Conservation (phyloP, 1,139 yeast genomes). For the Zhuliangozyma blackwelliae region DNA sequence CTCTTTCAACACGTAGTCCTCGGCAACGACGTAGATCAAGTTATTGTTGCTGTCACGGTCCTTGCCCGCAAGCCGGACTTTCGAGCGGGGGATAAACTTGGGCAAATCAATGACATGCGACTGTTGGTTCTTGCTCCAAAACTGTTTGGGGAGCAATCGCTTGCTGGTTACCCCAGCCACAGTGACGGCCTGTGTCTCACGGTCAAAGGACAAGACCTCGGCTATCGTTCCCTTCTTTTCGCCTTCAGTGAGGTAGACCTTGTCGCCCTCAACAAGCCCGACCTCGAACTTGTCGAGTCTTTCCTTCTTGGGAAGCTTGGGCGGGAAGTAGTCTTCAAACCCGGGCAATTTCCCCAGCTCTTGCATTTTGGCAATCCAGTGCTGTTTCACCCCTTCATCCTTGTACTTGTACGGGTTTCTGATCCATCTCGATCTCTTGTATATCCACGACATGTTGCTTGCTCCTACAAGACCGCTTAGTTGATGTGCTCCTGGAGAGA, state of each 20-base stretch:
- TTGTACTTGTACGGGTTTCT: constrained; percentile 34
- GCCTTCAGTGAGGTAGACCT: constrained; percentile 58
- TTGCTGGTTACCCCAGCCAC: constrained; percentile 34
- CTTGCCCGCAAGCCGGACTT: constrained; percentile 69
- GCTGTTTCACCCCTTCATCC: constrained; percentile 23
- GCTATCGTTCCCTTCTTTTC: constrained; percentile 69
- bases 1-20: constrained; percentile 62
- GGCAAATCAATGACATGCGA: constrained; percentile 70
- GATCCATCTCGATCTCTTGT: constrained; percentile 34
- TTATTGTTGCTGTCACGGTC: constrained; percentile 60
- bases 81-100: constrained; percentile 44
- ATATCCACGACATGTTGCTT: constrained; percentile 37
- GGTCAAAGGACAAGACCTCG: constrained; percentile 33
- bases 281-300: constrained; percentile 26
- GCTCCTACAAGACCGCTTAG: background rate
- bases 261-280: constrained; percentile 40
- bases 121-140: constrained; percentile 71
- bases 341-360: constrained; percentile 34
- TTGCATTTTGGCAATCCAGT: constrained; percentile 16
- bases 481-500: background rate
- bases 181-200: constrained; percentile 30
- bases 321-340: constrained; percentile 23
- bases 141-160: constrained; percentile 53
- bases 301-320: constrained; percentile 20
- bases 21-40: constrained; percentile 67